phyloP scores from a whole-genome alignment of 2,329 filamentous ascomycete species.

The Coleophoma crateriformis region DNA sequence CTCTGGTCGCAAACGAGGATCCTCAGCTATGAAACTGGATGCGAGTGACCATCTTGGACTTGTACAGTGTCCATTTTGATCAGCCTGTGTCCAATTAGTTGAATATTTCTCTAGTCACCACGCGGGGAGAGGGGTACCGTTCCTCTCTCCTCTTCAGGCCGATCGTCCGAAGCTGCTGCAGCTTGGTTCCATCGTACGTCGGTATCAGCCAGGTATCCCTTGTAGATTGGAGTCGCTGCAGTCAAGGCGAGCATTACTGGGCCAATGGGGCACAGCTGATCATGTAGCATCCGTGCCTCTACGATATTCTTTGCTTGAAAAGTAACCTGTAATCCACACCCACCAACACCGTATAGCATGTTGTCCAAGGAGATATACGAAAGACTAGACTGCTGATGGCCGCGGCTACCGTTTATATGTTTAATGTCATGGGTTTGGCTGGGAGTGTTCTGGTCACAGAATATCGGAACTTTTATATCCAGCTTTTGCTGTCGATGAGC shows the following conservation, averaged over 20 bases:
- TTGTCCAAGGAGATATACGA: constrained; percentile 98
- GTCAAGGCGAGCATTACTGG: constrained; percentile 91
- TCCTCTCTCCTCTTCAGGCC: constrained; percentile 86
- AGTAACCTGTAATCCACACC: constrained; percentile 95
- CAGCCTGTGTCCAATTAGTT: constrained; percentile 59
- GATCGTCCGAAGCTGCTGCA: constrained; percentile 83
- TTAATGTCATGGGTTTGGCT: constrained; percentile 86
- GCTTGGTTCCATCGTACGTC: constrained; percentile 99
- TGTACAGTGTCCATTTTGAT: constrained; percentile 85
- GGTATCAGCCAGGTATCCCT: constrained; percentile 92
- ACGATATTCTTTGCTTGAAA: constrained; percentile 98
- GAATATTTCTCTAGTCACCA: background rate
- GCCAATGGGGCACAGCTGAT: constrained; percentile 88
- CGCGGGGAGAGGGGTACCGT: constrained; percentile 58
- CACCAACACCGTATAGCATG: constrained; percentile 99
- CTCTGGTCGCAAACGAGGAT: constrained; percentile 75
- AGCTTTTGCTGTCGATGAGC: constrained; percentile 87
- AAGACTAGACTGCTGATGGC: constrained; percentile 81
- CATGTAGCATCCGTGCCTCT: constrained; percentile 88
- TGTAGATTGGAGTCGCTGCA: constrained; percentile 93
- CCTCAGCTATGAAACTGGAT: constrained; percentile 94
- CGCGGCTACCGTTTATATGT: constrained; percentile 93
- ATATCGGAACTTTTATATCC: constrained; percentile 91
- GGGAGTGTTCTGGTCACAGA: constrained; percentile 78
- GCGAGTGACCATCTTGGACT: constrained; percentile 98